Conservation (phyloP, 169 alveolate species). For the Eimeria sp. region DNA sequence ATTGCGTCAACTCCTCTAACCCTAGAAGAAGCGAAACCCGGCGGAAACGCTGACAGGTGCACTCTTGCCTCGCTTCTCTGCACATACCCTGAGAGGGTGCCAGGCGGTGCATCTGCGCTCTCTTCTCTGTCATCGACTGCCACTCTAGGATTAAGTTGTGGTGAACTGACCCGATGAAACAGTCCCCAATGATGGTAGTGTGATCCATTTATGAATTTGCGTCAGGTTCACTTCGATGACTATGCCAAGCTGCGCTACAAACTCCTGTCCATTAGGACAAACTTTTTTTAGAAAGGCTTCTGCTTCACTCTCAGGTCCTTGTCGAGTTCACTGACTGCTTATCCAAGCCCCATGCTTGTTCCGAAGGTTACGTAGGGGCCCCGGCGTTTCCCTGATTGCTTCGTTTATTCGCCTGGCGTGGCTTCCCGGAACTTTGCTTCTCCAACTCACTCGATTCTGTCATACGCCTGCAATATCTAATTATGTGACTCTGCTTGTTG, state of each 20-base stretch:
- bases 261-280: neutral
- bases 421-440: neutral
- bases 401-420: neutral
- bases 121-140: neutral
- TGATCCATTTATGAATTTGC: neutral
- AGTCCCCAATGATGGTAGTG: neutral
- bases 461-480: neutral
- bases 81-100: neutral
- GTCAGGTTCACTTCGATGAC: neutral
- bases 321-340: too few relatives aligned
- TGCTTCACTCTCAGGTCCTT: too few relatives aligned
- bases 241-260: neutral
- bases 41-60: neutral
- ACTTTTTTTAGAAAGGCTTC: too few relatives aligned
- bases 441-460: neutral
- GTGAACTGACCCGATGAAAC: neutral
- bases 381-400: neutral
- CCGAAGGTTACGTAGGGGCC: neutral
- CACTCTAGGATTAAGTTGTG: neutral
- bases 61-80: neutral
- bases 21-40: neutral
- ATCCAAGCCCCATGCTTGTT: neutral
- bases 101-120: neutral
- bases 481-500: too few relatives aligned
- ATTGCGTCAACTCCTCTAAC: neutral